phyloP scores from a whole-genome alignment of 169 alveolate species.

The Plasmodium knowlesi region DNA sequence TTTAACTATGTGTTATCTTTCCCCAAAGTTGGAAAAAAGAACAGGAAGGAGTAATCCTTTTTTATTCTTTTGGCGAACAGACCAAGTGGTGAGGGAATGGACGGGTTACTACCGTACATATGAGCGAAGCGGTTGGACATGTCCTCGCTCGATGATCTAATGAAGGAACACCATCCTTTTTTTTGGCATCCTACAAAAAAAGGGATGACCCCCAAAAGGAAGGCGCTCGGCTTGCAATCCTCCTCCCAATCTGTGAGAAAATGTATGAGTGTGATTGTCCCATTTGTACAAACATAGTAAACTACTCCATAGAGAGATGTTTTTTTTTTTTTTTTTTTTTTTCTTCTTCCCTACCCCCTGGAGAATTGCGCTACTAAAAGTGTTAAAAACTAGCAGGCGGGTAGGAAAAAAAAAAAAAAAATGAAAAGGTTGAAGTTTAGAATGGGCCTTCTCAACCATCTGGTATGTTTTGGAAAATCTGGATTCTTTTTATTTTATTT shows the following conservation, averaged over 20 bases:
- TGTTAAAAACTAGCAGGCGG: background rate
- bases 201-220: background rate
- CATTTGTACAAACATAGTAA: background rate
- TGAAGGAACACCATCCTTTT: background rate
- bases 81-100: background rate
- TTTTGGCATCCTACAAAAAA: too few relatives aligned
- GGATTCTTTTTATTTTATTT: background rate
- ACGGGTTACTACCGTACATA: background rate
- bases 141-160: background rate
- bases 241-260: background rate
- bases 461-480: background rate
- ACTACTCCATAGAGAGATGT: background rate
- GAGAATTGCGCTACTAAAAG: too few relatives aligned
- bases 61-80: background rate
- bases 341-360: background rate
- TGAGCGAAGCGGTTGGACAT: background rate
- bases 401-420: too few relatives aligned
- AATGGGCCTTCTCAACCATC: background rate
- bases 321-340: too few relatives aligned
- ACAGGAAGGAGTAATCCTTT: background rate
- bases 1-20: background rate
- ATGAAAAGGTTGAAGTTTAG: background rate
- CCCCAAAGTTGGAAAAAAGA: background rate
- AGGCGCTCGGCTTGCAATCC: background rate
- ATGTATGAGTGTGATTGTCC: background rate